phyloP scores from a whole-genome alignment of 176 grass and related monocot species.

The Bolboschoenus planiculmis region DNA sequence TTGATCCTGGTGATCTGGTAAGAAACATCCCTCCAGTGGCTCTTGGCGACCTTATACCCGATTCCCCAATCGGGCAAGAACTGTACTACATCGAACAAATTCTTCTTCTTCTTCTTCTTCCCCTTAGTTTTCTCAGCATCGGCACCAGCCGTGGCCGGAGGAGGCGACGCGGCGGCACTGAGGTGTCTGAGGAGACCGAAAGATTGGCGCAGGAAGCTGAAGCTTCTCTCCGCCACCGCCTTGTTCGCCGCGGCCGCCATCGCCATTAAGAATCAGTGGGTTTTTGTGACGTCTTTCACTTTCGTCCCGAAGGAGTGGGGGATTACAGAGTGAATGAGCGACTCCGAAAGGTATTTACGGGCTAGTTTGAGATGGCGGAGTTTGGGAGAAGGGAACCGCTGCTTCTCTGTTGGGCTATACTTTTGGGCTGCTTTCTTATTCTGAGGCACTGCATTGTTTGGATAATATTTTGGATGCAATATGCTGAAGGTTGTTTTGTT shows the following conservation, averaged over 20 bases:
- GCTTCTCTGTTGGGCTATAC: too few relatives aligned
- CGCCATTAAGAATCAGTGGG: neutral
- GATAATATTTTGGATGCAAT: too few relatives aligned
- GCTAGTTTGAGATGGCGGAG: neutral
- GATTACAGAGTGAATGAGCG: neutral
- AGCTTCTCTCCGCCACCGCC: conserved; percentile 14
- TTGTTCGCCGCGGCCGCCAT: neutral
- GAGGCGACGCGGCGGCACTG: neutral
- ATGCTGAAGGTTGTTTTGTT: too few relatives aligned
- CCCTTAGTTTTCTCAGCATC: conserved; percentile 29
- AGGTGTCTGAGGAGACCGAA: neutral
- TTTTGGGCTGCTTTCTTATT: neutral
- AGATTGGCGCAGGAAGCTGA: neutral
- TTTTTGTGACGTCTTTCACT: neutral
- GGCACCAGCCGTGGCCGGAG: neutral
- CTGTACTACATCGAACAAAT: conserved; percentile 79
- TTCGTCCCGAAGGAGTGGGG: neutral
- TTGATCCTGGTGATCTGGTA: conserved; percentile 94
- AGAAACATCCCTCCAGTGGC: conserved; percentile 77
- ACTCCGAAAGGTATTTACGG: neutral
- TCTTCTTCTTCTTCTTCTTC: conserved; percentile 87
- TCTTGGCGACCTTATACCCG: conserved; percentile 86
- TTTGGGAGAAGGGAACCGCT: too few relatives aligned
- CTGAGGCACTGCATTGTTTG: neutral
- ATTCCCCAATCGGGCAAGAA: conserved; percentile 85